phyloP scores from a whole-genome alignment of 106 monocot species.

The Phalaenopsis equestris region DNA sequence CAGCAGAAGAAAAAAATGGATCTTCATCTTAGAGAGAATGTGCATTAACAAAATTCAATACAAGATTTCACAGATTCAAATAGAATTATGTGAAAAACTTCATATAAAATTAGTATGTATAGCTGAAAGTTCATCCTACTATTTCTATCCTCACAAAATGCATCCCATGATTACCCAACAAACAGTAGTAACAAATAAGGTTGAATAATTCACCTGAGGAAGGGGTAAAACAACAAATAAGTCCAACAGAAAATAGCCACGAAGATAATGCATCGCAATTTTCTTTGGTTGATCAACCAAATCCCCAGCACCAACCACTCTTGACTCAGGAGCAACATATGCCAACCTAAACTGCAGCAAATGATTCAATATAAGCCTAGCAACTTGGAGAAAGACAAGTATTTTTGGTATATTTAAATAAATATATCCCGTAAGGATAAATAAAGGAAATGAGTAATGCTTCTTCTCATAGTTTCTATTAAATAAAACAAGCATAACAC shows the following conservation, averaged over 20 bases:
- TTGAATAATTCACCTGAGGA: conserved; percentile 34
- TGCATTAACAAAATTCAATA: background rate
- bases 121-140: background rate
- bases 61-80: background rate
- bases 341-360: conserved; percentile 57
- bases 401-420: background rate
- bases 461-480: background rate
- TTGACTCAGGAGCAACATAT: conserved; percentile 56
- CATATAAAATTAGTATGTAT: background rate
- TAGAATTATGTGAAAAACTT: background rate
- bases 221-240: conserved; percentile 50
- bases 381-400: background rate
- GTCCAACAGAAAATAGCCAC: conserved; percentile 46
- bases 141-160: background rate
- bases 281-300: conserved; percentile 53
- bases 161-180: background rate
- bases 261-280: conserved; percentile 52
- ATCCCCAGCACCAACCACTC: conserved; percentile 46
- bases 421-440: background rate
- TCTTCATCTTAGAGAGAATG: background rate
- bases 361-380: background rate
- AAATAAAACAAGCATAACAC: background rate
- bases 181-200: background rate
- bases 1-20: background rate
- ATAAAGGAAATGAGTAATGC: background rate